Conservation (phyloP, 768 basidiomycete genomes). For the Mycena chlorophos region DNA sequence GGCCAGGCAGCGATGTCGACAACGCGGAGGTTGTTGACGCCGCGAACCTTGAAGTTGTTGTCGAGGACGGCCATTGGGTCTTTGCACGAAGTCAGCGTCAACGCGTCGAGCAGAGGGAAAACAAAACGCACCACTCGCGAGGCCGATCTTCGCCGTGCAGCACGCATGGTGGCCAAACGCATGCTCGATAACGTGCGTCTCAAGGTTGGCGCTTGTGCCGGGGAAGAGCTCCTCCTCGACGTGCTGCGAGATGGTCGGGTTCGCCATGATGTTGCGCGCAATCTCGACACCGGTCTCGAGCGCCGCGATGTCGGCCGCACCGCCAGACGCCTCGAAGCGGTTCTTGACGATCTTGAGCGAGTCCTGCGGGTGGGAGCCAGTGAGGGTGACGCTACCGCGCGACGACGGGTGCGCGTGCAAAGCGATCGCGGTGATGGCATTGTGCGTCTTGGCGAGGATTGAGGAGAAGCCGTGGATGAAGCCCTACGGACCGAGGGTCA, state of each 20-base stretch:
- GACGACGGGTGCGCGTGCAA: background rate
- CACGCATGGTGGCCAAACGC: slow-evolving; percentile 18
- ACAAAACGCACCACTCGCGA: background rate
- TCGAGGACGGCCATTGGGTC: slow-evolving; percentile 20
- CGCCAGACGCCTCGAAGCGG: slow-evolving; percentile 11
- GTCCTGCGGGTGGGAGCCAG: slow-evolving; percentile 12
- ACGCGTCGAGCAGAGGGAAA: background rate
- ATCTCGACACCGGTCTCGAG: slow-evolving; percentile 7
- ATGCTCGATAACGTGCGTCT: slow-evolving; percentile 13
- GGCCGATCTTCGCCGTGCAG: slow-evolving; percentile 13
- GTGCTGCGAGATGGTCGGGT: slow-evolving; percentile 1
- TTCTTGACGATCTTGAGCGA: slow-evolving; percentile 16
- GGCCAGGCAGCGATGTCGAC: slow-evolving; percentile 22
- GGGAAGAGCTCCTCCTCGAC: slow-evolving; percentile 8
- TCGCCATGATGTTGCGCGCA: slow-evolving; percentile 13
- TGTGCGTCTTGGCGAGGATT: slow-evolving; percentile 6
- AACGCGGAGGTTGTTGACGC: slow-evolving; percentile 19
- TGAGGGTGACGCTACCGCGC: slow-evolving; percentile 14
- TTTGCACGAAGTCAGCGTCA: background rate
- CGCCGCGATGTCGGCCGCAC: slow-evolving; percentile 2
- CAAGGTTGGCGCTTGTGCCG: slow-evolving; percentile 6
- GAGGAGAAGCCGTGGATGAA: slow-evolving; percentile 10
- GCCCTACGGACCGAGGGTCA: slow-evolving; percentile 6
- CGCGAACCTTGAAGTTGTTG: slow-evolving; percentile 21
- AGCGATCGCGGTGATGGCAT: background rate